Conservation (phyloP, 352 stramenopile species). For the Phytophthora tentaculata region DNA sequence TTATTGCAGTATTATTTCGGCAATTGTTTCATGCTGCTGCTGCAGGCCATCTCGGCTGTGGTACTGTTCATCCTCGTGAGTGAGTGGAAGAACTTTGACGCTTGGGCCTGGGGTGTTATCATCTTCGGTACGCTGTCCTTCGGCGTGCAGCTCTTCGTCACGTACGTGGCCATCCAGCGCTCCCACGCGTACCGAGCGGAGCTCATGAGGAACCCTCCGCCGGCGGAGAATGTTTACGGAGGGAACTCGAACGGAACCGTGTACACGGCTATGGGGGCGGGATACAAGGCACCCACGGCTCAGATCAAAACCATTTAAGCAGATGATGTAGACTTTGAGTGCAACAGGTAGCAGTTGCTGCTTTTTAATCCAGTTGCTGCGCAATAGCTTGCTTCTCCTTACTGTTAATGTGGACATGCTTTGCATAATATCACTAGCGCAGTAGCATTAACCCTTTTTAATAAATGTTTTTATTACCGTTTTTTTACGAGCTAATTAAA, state of each 20-base stretch:
- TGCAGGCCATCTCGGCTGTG: constrained; percentile 75
- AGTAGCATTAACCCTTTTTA: no score
- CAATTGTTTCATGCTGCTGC: constrained; percentile 86
- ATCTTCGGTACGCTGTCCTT: constrained; percentile 75
- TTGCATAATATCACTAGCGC: no score
- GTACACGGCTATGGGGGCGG: constrained; percentile 70
- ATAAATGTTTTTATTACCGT: no score
- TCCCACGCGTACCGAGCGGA: constrained; percentile 82
- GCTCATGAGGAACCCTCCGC: constrained; percentile 84
- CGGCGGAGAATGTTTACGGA: constrained; percentile 79
- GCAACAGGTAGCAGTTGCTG: constrained; percentile 2
- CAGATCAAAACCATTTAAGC: constrained; percentile 82
- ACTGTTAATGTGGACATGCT: no score
- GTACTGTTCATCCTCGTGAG: constrained; percentile 78
- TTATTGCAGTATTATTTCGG: constrained; percentile 81
- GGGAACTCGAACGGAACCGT: constrained; percentile 46
- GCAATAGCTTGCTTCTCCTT: no score
- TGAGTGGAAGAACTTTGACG: constrained; percentile 80
- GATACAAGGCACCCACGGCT: constrained; percentile 53
- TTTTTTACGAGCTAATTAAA: no score
- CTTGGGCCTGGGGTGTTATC: constrained; percentile 76
- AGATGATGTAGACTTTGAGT: background rate
- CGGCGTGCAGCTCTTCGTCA: constrained; percentile 73
- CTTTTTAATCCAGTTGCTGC: no score
- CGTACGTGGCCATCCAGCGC: constrained; percentile 79